Percentiles rank a stretch among this genome's conserved stretches.
Conservation (phyloP, 129 eudicot genomes). For the Flaveria bidentis region DNA sequence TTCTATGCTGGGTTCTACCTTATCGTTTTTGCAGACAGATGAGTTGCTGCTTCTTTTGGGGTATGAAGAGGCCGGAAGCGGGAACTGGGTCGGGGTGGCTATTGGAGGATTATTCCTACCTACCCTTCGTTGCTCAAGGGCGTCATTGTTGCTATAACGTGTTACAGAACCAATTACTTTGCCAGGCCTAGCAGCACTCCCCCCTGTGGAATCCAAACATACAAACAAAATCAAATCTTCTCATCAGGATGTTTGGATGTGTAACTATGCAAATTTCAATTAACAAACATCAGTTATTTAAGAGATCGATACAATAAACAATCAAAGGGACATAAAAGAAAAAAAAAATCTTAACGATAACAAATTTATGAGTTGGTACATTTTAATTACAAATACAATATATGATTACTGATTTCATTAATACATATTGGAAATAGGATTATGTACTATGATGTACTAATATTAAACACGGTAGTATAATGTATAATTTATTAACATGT, state of each 20-base stretch:
- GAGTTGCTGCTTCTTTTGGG: constrained; percentile 59
- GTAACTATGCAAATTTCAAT: no score
- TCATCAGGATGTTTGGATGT: no score
- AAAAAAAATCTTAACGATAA: no score
- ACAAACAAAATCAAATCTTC: background rate
- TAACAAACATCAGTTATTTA: no score
- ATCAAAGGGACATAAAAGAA: no score
- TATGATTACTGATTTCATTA: background rate
- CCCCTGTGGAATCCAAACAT: constrained; percentile 36
- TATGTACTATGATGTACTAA: background rate
- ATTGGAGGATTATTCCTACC: constrained; percentile 65
- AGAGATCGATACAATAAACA: no score
- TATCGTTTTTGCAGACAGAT: constrained; percentile 62
- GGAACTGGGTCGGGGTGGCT: constrained; percentile 65
- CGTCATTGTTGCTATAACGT: constrained; percentile 65
- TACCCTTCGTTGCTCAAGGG: constrained; percentile 67
- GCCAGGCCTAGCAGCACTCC: constrained; percentile 91
- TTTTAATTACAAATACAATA: background rate
- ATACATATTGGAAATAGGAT: background rate
- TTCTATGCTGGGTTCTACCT: constrained; percentile 58
- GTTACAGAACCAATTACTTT: constrained; percentile 68
- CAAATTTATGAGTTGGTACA: background rate
- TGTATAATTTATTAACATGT: background rate
- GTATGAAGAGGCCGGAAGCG: constrained; percentile 64
- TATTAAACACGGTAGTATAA: background rate